phyloP scores from a whole-genome alignment of 345 rosid species.

The Raphanus sativus region DNA sequence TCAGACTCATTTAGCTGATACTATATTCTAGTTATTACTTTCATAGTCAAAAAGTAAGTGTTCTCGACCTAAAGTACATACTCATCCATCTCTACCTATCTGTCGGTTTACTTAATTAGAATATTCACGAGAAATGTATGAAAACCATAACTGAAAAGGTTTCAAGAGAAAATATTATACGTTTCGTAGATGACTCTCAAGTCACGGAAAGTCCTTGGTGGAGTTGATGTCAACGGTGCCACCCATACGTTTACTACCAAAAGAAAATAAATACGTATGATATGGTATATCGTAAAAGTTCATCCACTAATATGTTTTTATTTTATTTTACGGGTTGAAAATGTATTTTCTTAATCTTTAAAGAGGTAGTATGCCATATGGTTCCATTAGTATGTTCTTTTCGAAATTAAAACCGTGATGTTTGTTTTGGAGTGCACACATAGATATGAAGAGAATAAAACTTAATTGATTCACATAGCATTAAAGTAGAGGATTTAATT shows the following conservation, averaged over 20 bases:
- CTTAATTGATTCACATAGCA: background rate
- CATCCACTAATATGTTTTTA: background rate
- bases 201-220: constrained; percentile 26
- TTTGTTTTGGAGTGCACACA: background rate
- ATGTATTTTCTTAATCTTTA: background rate
- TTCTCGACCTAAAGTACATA: background rate
- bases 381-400: background rate
- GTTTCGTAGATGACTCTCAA: background rate
- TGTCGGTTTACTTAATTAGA: background rate
- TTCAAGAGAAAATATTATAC: background rate
- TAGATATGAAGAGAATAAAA: background rate
- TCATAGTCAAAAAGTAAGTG: background rate
- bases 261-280: background rate
- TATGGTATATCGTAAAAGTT: background rate
- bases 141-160: background rate
- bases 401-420: background rate
- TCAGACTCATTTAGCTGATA: background rate
- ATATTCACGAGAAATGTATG: constrained; percentile 15
- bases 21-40: background rate
- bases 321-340: background rate
- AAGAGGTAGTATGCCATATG: background rate
- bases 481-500: background rate
- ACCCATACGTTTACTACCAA: background rate
- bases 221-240: constrained; percentile 26
- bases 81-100: background rate